phyloP scores from a whole-genome alignment of 805 yeast species.

The Starmerella gropengiesseri region DNA sequence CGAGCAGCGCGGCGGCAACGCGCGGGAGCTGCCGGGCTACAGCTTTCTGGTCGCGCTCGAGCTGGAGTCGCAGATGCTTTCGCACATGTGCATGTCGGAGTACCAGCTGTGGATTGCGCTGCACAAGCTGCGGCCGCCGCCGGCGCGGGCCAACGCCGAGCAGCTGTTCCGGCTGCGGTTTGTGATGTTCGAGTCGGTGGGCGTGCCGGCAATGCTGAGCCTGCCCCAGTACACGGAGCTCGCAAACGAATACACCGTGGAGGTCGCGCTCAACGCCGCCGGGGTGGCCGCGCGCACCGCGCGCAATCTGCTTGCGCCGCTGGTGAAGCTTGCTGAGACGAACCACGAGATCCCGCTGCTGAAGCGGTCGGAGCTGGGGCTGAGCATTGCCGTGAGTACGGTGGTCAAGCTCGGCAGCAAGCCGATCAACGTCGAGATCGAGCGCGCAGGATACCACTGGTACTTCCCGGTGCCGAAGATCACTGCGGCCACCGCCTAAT shows the following conservation, averaged over 20 bases:
- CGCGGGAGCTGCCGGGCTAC: constrained; percentile 21
- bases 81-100: constrained; percentile 28
- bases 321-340: constrained; percentile 16
- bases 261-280: constrained; percentile 23
- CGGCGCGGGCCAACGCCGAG: constrained; percentile 20
- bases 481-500: too few relatives aligned
- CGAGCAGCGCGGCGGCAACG: constrained; percentile 18
- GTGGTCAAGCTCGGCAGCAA: constrained; percentile 9
- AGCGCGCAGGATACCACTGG: constrained; percentile 34
- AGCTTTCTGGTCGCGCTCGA: constrained; percentile 25
- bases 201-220: constrained; percentile 57
- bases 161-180: constrained; percentile 48
- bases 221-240: constrained; percentile 31
- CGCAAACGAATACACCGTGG: constrained; percentile 16
- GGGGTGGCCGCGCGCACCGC: constrained; percentile 19
- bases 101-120: constrained; percentile 23
- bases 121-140: constrained; percentile 17
- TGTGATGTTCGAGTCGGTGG: constrained; percentile 72
- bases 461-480: constrained; percentile 36
- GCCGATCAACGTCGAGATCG: constrained; percentile 23
- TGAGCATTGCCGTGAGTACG: constrained; percentile 17
- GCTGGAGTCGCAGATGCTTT: constrained; percentile 27
- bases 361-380: constrained; percentile 21
- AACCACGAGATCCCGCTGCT: constrained; percentile 21
- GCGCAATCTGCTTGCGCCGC: constrained; percentile 16